Base-by-base conservation (phyloP, 306 rosid genomes). In the Abrus precatorius region DNA sequence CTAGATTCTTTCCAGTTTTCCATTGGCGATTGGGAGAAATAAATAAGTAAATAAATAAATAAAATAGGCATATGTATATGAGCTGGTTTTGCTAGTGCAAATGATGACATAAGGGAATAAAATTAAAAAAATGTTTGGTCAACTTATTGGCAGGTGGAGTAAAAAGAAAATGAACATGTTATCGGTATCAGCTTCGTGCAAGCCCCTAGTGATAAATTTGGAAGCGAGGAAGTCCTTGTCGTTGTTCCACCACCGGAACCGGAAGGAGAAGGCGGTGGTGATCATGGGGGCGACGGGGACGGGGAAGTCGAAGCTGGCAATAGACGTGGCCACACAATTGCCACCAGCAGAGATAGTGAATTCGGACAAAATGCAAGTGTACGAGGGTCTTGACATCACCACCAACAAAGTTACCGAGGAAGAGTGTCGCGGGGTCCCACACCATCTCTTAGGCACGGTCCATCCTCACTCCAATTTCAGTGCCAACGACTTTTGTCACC, bases 221-320 rank as follows among this genome's bases (percentile, higher is more conserved):
- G 83, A 88, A 72, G 70, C 80, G 7, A 76, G 80, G 75, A 78
- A 76, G 5, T 68, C 87, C 3, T 56, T 90, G 14, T 73, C 88
- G 9, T 47, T 88, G 30, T 91, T 86, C 59, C 74, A 83, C 3
- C 91, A 75, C 10, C 88, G 69, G 8, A 88, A 87, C 20, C 20
- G 20, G 11, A 87, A 91, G 81, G 91, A 87, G 1, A 93, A 93
- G 84, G 93, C 87, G 1, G 86, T 91, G 3, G 72, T 91, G 7
- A 83, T 93, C 11, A 85, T 91, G 86, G 98, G 98, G 0, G 92
- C 98, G 12, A 93, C 98, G 61, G 98, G 92, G 3, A 86, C 88
- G 29, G 98, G 98, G 2, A 93, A 93, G 69, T 89, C 98, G 9
- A 82, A 89, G 33, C 83, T 93, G 0, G 94, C 97, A 9, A 83